phyloP scores from a whole-genome alignment of 805 yeast species.

The Starmera quercuum region DNA sequence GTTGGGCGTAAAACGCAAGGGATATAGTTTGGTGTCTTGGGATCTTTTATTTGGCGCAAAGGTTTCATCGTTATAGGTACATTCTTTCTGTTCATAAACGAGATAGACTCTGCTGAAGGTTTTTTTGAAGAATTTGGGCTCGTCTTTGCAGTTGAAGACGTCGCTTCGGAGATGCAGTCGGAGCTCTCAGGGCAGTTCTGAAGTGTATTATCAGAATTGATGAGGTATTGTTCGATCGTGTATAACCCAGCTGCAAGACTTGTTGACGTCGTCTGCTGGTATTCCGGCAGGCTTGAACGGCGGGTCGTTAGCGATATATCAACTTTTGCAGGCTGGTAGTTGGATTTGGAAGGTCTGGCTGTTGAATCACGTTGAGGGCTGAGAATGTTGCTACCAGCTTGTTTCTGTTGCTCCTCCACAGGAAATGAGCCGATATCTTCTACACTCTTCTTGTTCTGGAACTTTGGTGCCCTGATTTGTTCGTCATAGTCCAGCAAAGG shows the following conservation, averaged over 20 bases:
- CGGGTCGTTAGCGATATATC: constrained; percentile 1
- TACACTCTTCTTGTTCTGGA: constrained; percentile 4
- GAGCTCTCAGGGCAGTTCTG: not conserved
- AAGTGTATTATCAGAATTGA: not conserved
- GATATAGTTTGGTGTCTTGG: constrained; percentile 65
- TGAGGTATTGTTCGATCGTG: not conserved
- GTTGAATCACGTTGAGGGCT: not conserved
- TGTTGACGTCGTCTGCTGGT: constrained; percentile 1
- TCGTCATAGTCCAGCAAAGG: constrained; percentile 20
- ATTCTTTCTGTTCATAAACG: constrained; percentile 7
- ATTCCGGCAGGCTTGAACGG: not conserved
- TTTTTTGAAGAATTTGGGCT: constrained; percentile 15
- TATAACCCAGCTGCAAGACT: not conserved
- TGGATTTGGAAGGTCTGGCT: not conserved
- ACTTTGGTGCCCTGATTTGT: constrained; percentile 22
- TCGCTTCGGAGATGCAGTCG: constrained; percentile 1
- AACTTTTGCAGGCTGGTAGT: constrained; percentile 4
- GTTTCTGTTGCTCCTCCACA: too few species aligned
- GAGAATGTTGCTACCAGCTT: too few species aligned
- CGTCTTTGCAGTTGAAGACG: constrained; percentile 2
- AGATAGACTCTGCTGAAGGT: constrained; percentile 15
- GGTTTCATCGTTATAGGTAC: constrained; percentile 14
- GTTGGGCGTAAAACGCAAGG: constrained; percentile 65
- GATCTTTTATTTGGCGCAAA: constrained; percentile 59
- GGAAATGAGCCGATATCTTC: constrained; percentile 9